phyloP scores from a whole-genome alignment of 1,139 yeast genomes.

The Komagataea norvegica region DNA sequence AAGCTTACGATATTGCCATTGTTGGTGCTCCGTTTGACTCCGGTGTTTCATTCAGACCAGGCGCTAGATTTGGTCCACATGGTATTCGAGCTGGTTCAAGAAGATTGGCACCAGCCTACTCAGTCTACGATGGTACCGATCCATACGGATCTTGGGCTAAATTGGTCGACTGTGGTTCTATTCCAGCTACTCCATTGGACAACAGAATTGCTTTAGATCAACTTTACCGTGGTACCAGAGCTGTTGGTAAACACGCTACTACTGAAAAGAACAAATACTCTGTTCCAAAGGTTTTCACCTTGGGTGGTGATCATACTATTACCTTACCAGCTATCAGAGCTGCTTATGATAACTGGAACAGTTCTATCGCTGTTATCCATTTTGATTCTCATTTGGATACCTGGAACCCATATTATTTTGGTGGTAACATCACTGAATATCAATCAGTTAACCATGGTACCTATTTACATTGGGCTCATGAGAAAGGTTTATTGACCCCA shows the following conservation, averaged over 20 bases:
- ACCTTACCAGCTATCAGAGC: conserved; percentile 49
- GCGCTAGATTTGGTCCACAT: conserved; percentile 61
- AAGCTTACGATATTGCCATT: conserved; percentile 42
- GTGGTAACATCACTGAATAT: conserved; percentile 51
- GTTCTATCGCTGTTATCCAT: conserved; percentile 46
- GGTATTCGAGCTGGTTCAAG: conserved; percentile 55
- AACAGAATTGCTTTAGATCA: conserved; percentile 54
- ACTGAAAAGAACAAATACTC: conserved; percentile 26
- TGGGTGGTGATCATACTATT: conserved; percentile 60
- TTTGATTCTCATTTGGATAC: conserved; percentile 59
- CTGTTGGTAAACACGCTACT: conserved; percentile 39
- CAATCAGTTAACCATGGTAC: conserved; percentile 51
- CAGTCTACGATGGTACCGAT: conserved; percentile 40
- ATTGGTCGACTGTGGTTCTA: conserved; percentile 55
- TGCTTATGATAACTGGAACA: conserved; percentile 44
- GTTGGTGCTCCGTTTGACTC: conserved; percentile 61
- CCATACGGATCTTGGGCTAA: conserved; percentile 53
- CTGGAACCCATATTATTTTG: conserved; percentile 51
- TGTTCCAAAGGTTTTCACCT: conserved; percentile 41
- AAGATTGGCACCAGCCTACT: conserved; percentile 42
- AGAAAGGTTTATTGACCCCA: conserved; percentile 43
- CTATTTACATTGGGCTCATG: conserved; percentile 54
- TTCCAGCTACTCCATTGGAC: conserved; percentile 56
- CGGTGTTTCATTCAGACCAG: conserved; percentile 55
- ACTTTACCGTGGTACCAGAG: conserved; percentile 47